Evolutionary conservation across 2,329 filamentous ascomycete genomes (phyloP), one percentile per base, ranked within the genome.

Genomic region (Colletotrichum lini): DNA sequence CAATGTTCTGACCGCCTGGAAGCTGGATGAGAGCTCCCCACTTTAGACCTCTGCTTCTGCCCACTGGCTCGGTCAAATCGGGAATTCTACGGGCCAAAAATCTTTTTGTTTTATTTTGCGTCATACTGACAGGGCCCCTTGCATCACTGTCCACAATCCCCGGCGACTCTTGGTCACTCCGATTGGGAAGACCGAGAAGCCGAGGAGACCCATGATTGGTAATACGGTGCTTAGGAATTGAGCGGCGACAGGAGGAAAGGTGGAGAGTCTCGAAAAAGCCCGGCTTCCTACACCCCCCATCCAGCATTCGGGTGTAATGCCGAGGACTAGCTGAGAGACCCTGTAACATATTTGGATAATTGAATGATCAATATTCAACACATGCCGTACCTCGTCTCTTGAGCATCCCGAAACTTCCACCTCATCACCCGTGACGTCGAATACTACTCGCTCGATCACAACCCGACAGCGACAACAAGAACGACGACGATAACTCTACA

Each of bases 161-260:
- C 26, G 13, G 42, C 44, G 42, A 57, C 53, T 40, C 23, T 8
- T 56, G n/a, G 53, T 44, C 21, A 38, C 21, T 44, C 54, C 40
- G 38, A 42, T 44, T 44, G 23, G 44, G 26, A n/a, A 30, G 42
- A 35, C 42, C 16, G 12, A 60, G n/a, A 35, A 50, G 45, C 30
- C 21, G 47, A 62, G 10, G 60, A 16, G 47, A 23, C 40, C 65
- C 45, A 59, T 71, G 69, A 68, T 71, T 71, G 69, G 69, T 71
- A 71, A 71, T 71, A 59, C 69, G 64, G 64, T 52, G 53, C 65
- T 53, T 63, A 45, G 69, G 65, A 68, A 71, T 71, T 68, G 68
- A 54, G 47, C 45, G 68, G 53, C 52, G 58, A 63, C 30, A 2
- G 47, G 16, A n/a, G 44, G 30, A 70, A 68, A 62, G 62, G 45